Base-by-base conservation (phyloP, 2,329 filamentous ascomycete species). In the Didymella exigua region DNA sequence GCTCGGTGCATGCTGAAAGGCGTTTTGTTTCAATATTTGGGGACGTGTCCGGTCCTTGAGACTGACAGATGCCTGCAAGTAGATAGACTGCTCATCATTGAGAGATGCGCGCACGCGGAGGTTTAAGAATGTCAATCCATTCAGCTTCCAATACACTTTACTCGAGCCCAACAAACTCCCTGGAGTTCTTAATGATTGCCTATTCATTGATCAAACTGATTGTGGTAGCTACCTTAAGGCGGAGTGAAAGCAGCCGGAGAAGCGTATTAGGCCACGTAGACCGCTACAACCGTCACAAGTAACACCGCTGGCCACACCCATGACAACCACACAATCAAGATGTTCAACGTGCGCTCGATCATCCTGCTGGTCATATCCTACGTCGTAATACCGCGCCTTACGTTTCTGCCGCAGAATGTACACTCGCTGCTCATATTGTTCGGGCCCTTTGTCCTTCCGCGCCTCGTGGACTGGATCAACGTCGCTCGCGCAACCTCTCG, bases 381-480 rank as follows among this genome's bases (percentile, higher is more conserved):
- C 55, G 60, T 74, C 31, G 56, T 75, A 7, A 69, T 75, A n/a
- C 72, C 72, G 43, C 69, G 70, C 49, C 71, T 75, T 36, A 73
- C 71, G 5, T 74, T 75, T 57, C 71, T 75, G 27, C 70, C 71
- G 3, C 60, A 58, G 24, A 63, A 61, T 41, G 48, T 75, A 27
- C 72, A 73, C 51, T 63, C 70, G n/a, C 52, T 75, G 38, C 63
- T 81, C 59, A 72, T 83, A 56, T 75, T 84, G 69, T 78, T 93
- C 71, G 90, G 87, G 2, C 90, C 90, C 27, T 80, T 90, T 60
- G 78, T 93, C 61, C 74, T 93, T 33, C 88, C 89, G 46, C 86
- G 85, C 66, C 80, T 82, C 53, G 78, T 91, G 53, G 75, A 79
- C 57, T 86, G 84, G 78, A 89, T 90, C 78, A 85, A 86, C 63